Evolutionary conservation across 305 asterid species (phyloP).

Genomic region (Fraxinus angustifolia): DNA sequence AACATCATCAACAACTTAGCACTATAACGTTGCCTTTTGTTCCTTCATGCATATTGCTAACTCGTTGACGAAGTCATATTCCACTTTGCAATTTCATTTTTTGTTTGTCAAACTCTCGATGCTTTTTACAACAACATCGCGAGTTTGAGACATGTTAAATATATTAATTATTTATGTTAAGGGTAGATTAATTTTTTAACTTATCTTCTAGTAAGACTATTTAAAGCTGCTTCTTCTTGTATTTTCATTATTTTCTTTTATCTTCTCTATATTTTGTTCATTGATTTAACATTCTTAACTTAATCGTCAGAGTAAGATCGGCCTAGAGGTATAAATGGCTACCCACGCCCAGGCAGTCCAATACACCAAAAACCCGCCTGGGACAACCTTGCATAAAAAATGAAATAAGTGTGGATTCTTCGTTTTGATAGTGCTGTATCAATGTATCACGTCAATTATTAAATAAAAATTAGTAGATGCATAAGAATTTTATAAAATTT

Average conservation of each 20-base stretch:
- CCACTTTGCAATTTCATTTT: background rate
- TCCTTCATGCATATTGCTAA: background rate
- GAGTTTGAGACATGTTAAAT: background rate
- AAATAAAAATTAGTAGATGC: background rate
- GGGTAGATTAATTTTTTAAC: background rate
- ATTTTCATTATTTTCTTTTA: background rate
- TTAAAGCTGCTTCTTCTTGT: background rate
- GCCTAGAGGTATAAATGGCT: background rate
- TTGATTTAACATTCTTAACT: background rate
- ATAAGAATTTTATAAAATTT: background rate
- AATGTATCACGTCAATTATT: background rate
- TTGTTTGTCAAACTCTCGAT: background rate
- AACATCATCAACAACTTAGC: background rate
- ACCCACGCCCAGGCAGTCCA: background rate
- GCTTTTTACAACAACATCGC: background rate
- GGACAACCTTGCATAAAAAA: background rate
- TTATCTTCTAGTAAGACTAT: background rate
- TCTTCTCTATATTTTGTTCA: background rate
- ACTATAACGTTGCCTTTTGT: background rate
- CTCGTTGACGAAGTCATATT: background rate
- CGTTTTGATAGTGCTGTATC: background rate
- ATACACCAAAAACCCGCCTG: background rate
- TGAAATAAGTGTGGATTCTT: background rate
- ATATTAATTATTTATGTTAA: background rate
- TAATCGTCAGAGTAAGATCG: background rate